Conservation (phyloP, 108 stramenopile genomes). For the Skeletonema costatum region DNA sequence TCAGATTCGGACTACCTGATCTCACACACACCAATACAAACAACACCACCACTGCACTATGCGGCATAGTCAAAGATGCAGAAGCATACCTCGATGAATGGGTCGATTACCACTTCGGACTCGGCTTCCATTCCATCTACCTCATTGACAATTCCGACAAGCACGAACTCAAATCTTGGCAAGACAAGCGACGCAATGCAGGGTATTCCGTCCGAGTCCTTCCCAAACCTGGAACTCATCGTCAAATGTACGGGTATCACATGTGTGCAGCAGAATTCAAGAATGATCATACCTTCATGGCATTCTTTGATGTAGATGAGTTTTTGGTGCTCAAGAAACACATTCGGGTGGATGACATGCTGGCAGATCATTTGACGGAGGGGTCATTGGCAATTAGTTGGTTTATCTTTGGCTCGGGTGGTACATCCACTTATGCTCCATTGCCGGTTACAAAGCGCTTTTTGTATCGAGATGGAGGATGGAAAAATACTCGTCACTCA, state of each 20-base stretch:
- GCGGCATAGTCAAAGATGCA: slow-evolving; percentile 38
- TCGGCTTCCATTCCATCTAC: slow-evolving; percentile 62
- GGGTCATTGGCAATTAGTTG: slow-evolving; percentile 56
- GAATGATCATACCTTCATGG: slow-evolving; percentile 43
- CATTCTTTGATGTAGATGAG: slow-evolving; percentile 50
- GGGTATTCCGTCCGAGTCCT: slow-evolving; percentile 19
- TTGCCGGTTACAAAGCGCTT: slow-evolving; percentile 64
- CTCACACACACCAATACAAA: neutral
- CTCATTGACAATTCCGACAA: slow-evolving; percentile 58
- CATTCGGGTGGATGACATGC: slow-evolving; percentile 28
- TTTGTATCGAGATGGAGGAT: slow-evolving; percentile 35
- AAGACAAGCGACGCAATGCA: slow-evolving; percentile 16
- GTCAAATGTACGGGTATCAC: slow-evolving; percentile 43
- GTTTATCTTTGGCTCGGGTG: slow-evolving; percentile 47
- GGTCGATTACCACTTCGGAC: slow-evolving; percentile 58
- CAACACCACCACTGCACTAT: slow-evolving; percentile 14
- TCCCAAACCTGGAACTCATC: slow-evolving; percentile 44
- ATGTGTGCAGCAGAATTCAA: slow-evolving; percentile 31
- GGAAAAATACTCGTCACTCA: slow-evolving; percentile 5
- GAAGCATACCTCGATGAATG: slow-evolving; percentile 68
- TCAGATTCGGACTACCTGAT: slow-evolving; percentile 17
- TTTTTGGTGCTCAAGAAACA: slow-evolving; percentile 41
- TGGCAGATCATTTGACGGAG: slow-evolving; percentile 39
- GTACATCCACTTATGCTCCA: slow-evolving; percentile 45
- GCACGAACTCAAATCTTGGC: slow-evolving; percentile 49